Percentiles rank a stretch among this genome's conserved stretches.
phyloP scores from a whole-genome alignment of 1,139 yeast genomes.

The Suhomyces bribrorum region DNA sequence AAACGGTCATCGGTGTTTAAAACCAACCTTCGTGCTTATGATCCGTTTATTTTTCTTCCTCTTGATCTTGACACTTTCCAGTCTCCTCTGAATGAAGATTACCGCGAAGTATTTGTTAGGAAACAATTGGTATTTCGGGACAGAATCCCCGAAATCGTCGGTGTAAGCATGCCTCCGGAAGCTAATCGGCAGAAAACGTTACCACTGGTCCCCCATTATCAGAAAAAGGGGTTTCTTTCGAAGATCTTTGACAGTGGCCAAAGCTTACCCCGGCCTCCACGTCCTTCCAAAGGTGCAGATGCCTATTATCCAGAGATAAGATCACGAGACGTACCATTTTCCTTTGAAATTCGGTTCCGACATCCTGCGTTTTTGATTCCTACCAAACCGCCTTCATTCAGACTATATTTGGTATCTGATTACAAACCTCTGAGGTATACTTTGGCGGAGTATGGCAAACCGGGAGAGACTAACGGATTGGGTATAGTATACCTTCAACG shows the following conservation, averaged over 20 bases:
- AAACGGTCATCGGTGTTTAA: conserved; percentile 55
- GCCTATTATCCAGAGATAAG: conserved; percentile 28
- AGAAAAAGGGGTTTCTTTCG: conserved; percentile 17
- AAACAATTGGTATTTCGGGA: conserved; percentile 41
- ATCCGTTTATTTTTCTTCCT: conserved; percentile 57
- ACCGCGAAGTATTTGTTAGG: conserved; percentile 42
- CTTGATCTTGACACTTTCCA: conserved; percentile 41
- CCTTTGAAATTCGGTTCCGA: conserved; percentile 49
- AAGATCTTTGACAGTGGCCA: conserved; percentile 15
- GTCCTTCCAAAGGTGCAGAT: conserved; percentile 11
- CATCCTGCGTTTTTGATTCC: conserved; percentile 50
- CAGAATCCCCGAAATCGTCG: conserved; percentile 48
- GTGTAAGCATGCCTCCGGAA: conserved; percentile 28
- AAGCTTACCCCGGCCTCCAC: conserved; percentile 10
- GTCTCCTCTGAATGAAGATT: conserved; percentile 26
- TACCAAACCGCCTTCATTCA: conserved; percentile 41
- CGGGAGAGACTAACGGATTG: conserved; percentile 48
- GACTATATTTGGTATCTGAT: conserved; percentile 37
- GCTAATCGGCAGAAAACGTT: conserved; percentile 17
- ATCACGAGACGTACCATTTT: conserved; percentile 44
- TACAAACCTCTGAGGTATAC: conserved; percentile 39
- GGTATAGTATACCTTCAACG: conserved; percentile 48
- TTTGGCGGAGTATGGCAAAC: conserved; percentile 36
- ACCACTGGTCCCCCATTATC: conserved; percentile 22
- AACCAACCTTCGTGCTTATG: conserved; percentile 47